Base-by-base conservation (phyloP, 139 green algal genomes). In the Deuterostichococcus epilithicus region DNA sequence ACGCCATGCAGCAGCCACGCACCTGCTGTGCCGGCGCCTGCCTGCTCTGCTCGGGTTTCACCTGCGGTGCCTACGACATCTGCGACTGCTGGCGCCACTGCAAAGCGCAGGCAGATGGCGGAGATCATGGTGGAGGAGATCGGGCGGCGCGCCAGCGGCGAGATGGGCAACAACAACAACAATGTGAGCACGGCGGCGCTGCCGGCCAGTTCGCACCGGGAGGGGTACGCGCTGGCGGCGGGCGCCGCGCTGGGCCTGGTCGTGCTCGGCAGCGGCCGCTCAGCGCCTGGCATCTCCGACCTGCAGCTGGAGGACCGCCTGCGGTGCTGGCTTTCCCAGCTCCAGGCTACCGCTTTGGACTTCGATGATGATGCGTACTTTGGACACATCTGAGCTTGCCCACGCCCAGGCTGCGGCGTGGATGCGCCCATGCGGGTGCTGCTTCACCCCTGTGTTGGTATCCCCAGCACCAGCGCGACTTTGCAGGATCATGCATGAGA, bases 71-170 rank as follows among this genome's bases (percentile, higher is more conserved):
- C 45, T 60, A 60, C 45, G 15, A 26, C 15, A 18, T 26, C 45
- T 60, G 45, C 15, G 45, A 13, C 13, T 60, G 66, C 70, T 84
- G 68, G 81, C 77, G 23, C 84, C 82, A 20, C 77, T 76, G 1
- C 82, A 90, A 30, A 73, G 45, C 25, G 72, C 83, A 89, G 94
- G 58, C 85, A 94, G 35, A 97, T 97, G 80, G 87, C 87, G 0
- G 93, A 97, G 76, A 92, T 92, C 5, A 80, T 99, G 84, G 76
- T 98, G 28, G 84, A 91, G 23, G 95, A 99, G 86, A 94, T 99
- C 33, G 86, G 88, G 47, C 79, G 90, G 36, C 86, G 88, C 36
- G 88, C 91, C 0, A 87, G 76, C 3, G 67, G 45, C 18, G 81
- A 58, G 0, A 38, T 73, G 37, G 67, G 75, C 28, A 67, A 70